phyloP scores from a whole-genome alignment of 176 grass and related monocot species.

The Leersia perrieri region DNA sequence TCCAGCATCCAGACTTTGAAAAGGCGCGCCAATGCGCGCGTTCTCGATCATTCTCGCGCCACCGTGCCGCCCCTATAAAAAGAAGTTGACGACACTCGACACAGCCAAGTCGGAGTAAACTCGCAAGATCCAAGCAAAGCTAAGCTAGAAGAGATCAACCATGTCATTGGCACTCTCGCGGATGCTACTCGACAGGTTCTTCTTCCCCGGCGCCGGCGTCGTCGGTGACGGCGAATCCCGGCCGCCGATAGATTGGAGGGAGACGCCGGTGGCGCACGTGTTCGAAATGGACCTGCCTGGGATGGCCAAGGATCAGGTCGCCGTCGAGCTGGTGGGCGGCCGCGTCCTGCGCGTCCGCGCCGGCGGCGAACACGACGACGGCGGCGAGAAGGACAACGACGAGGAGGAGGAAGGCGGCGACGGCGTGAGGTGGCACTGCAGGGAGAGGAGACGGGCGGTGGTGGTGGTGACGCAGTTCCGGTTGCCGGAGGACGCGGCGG shows the following conservation, averaged over 20 bases:
- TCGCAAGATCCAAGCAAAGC: neutral
- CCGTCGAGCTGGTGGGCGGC: conserved; percentile 56
- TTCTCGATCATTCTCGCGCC: conserved; percentile 15
- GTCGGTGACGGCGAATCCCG: conserved; percentile 12
- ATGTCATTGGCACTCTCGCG: conserved; percentile 31
- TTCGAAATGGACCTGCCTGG: conserved; percentile 59
- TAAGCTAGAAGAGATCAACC: neutral
- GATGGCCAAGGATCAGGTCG: conserved; percentile 46
- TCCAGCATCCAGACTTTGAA: neutral
- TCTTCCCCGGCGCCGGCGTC: conserved; percentile 34
- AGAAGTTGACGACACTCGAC: neutral
- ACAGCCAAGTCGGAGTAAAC: neutral
- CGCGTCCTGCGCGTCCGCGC: conserved; percentile 31
- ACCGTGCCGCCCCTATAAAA: conserved; percentile 14
- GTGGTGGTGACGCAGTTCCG: conserved; percentile 27
- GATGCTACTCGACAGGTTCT: conserved; percentile 33
- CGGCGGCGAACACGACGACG: conserved; percentile 3
- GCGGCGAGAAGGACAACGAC: neutral
- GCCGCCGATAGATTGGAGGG: conserved; percentile 57
- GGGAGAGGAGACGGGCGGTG: conserved; percentile 34
- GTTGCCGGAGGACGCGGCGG: conserved; percentile 38
- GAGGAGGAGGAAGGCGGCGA: neutral
- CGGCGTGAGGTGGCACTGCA: conserved; percentile 37
- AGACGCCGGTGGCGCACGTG: conserved; percentile 56
- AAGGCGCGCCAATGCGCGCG: neutral